These are phyloP conservation scores for Cryptosporidium sp. DNA, from an alignment of 169 alveolate species.

Conservation along the genomic window DNA sequence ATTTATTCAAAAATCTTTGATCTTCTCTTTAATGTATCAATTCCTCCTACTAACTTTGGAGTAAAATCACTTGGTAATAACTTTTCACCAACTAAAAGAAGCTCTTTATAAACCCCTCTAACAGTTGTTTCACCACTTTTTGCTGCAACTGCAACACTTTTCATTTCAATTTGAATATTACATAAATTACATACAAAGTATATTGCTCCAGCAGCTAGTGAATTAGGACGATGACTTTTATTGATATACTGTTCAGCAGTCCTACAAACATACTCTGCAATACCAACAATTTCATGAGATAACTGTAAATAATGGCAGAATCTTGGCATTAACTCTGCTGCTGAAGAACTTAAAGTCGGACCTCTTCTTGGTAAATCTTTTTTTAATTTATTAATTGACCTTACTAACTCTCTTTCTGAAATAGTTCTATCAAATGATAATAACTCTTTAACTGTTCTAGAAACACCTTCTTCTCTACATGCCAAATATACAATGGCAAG, in stretches of 20 bases:
- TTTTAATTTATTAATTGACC: constrained; percentile 88
- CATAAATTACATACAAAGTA: constrained; percentile 77
- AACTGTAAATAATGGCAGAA: constrained; percentile 81
- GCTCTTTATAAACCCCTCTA: constrained; percentile 65
- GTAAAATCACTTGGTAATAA: constrained; percentile 57
- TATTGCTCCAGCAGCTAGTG: constrained; percentile 87
- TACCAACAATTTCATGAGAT: constrained; percentile 80
- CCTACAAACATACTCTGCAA: constrained; percentile 84
- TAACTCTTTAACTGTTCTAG: constrained; percentile 88
- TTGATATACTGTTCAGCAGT: constrained; percentile 82
- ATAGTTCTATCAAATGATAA: constrained; percentile 85
- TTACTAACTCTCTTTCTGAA: constrained; percentile 88
- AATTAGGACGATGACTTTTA: constrained; percentile 86
- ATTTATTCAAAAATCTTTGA: constrained; percentile 55
- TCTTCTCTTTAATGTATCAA: constrained; percentile 54
- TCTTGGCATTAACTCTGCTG: constrained; percentile 85
- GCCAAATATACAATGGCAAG: constrained; percentile 89
- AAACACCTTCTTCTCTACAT: constrained; percentile 90
- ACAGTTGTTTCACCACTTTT: constrained; percentile 76
- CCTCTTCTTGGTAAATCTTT: constrained; percentile 86
- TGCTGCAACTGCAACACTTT: constrained; percentile 74
- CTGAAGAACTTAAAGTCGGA: constrained; percentile 82
- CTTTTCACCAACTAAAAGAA: constrained; percentile 49
- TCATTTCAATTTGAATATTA: constrained; percentile 59
- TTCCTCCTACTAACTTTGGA: constrained; percentile 65